Evolutionary conservation across 1,284 basidiomycete genomes (phyloP), one percentile per base, ranked within the genome.

Genomic region (Wolfiporia cocos): DNA sequence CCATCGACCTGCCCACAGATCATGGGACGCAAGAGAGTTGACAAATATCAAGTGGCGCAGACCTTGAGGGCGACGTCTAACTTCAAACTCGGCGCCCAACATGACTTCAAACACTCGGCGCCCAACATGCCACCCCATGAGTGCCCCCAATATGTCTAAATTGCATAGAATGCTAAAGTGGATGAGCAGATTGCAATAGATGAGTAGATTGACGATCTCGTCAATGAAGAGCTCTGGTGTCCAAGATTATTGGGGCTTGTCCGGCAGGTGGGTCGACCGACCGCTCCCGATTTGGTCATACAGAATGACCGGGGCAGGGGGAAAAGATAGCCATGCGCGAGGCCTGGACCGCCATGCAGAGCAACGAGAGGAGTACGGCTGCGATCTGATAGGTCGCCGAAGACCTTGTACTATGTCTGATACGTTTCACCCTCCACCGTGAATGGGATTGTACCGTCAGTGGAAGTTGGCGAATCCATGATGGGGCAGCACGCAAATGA

Each of bases 111-210:
- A n/a, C n/a, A n/a, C n/a, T n/a, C n/a, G n/a, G n/a, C n/a, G n/a
- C n/a, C n/a, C n/a, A n/a, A n/a, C n/a, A n/a, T n/a, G n/a, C 62
- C 71, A n/a, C 73, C 74, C 68, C 69, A 74, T 12, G 69, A 73
- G 37, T 74, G 72, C 0, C 73, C n/a, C 73, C 11, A 69, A 48
- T 3, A 75, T 47, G 47, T 65, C 63, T 49, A 64, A 74, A 33
- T 63, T 48, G 14, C 58, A 50, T 12, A 50, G 36, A 29, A 74
- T 63, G 0, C 58, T 55, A 2, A 76, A 55, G 32, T 68, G 51
- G 4, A 41, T 18, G 14, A 75, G 48, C 0, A 76, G n/a, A n/a
- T n/a, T n/a, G n/a, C n/a, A n/a, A n/a, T n/a, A n/a, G n/a, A n/a
- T n/a, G n/a, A n/a, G n/a, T n/a, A n/a, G 49, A 44, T 67, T 70